Evolutionary conservation across 805 yeast genomes (phyloP), one percentile per base, ranked within the genome.

Genomic region (Teunomyces pallodes): DNA sequence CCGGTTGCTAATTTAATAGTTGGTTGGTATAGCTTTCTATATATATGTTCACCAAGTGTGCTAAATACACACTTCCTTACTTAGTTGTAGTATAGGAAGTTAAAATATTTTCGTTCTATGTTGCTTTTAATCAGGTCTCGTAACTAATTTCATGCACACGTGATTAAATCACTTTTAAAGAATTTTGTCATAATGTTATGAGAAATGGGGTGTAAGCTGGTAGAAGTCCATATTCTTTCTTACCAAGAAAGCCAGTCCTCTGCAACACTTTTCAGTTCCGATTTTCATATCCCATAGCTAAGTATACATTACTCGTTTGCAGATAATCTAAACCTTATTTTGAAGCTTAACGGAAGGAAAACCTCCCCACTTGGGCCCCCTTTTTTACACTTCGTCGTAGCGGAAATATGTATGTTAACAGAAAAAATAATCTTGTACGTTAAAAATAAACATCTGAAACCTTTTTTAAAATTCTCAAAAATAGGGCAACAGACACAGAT

Each of bases 91-190:
- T 29, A 26, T 26, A 4, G 17, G 16, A 38, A 38, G 17, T 13
- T 38, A 38, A 38, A 38, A 20, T 38, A 38, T 24, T 38, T 32
- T 38, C 26, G 29, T 38, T 38, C 41, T 38, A 29, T 24, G 17
- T 38, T 38, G 29, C 16, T 20, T 17, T 38, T 20, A 26, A 38
- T 38, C 41, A 38, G 12, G 29, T 38, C 41, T 38, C 41, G 30
- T 38, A 38, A 38, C 41, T 26, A 38, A 38, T 24, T 38, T 38
- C 41, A 38, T 26, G 30, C 39, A 38, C 41, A 38, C 41, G 41
- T 38, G 41, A 38, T 38, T 16, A 7, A 35, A 9, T 4, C 6
- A 5, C 17, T 12, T 20, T 10, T 38, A 17, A 10, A 3, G 33
- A 31, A 20, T 36, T 36, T 24, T 12, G 41, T 26, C 29, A 7